Conservation (phyloP, 2,329 filamentous ascomycete species). For the Talaromyces funiculosus region DNA sequence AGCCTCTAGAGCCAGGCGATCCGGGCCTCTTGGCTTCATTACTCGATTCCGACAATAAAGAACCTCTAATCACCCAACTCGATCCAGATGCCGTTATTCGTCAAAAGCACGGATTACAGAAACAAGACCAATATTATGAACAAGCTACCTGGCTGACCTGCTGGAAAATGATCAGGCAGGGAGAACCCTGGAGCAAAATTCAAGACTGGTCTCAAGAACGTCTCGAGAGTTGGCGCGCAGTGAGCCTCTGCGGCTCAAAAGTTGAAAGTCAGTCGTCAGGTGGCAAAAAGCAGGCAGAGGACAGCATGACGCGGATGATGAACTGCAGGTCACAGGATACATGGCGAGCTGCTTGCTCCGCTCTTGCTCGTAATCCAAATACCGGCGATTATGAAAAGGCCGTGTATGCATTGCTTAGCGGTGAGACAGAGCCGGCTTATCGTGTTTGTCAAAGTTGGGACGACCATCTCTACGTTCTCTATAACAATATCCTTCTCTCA, state of each 20-base stretch:
- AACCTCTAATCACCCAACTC: conserved; percentile 72
- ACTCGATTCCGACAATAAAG: conserved; percentile 53
- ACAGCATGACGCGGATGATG: conserved; percentile 39
- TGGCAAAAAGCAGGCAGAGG: conserved; percentile 29
- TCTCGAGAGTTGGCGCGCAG: conserved; percentile 82
- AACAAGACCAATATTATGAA: conserved; percentile 83
- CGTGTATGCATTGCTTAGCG: conserved; percentile 84
- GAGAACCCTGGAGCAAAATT: conserved; percentile 67
- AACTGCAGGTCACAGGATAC: conserved; percentile 34
- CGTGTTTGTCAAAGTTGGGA: conserved; percentile 75
- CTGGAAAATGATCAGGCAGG: conserved; percentile 84
- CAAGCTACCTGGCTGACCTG: conserved; percentile 88
- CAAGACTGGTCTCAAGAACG: conserved; percentile 80
- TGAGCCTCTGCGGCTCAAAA: conserved; percentile 64
- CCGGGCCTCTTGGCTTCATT: conserved; percentile 53
- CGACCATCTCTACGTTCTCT: conserved; percentile 79
- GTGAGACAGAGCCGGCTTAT: conserved; percentile 72
- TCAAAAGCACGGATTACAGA: conserved; percentile 69
- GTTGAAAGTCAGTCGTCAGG: conserved; percentile 25
- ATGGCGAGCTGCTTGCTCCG: conserved; percentile 35
- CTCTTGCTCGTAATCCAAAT: conserved; percentile 55
- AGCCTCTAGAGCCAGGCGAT: conserved; percentile 59
- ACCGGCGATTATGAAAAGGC: conserved; percentile 76
- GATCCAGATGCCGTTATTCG: conserved; percentile 86
- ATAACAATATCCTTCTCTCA: conserved; percentile 75